phyloP scores from a whole-genome alignment of 1,284 basidiomycete genomes.

The Pseudozyma thailandica region DNA sequence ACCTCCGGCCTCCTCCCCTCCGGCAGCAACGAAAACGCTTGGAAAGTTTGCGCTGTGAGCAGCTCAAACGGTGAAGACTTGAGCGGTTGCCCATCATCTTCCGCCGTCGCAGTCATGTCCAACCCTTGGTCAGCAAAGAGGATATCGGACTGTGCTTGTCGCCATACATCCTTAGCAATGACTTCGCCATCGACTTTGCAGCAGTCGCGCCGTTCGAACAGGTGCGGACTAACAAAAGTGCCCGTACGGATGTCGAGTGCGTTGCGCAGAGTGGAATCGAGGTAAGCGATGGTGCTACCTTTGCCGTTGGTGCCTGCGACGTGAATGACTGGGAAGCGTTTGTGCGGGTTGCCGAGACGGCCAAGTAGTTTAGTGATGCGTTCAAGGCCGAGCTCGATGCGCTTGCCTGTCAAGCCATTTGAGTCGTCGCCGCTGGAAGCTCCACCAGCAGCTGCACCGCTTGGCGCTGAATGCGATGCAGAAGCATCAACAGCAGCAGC shows the following conservation, averaged over 20 bases:
- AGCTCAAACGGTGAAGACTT: conserved; percentile 60
- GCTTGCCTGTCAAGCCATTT: conserved; percentile 17
- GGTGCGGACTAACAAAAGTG: conserved; percentile 92
- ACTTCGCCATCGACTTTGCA: conserved; percentile 77
- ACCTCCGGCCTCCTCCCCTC: conserved; percentile 75
- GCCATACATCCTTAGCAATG: conserved; percentile 73
- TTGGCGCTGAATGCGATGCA: not conserved
- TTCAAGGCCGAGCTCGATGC: conserved; percentile 81
- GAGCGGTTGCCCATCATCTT: conserved; percentile 43
- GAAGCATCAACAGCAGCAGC: not conserved
- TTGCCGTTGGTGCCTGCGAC: conserved; percentile 98
- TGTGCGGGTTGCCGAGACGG: conserved; percentile 73
- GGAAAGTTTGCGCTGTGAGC: conserved; percentile 71
- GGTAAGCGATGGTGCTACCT: conserved; percentile 85
- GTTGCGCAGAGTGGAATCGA: conserved; percentile 79
- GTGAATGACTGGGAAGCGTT: conserved; percentile 85
- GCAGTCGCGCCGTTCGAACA: conserved; percentile 81
- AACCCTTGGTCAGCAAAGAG: conserved; percentile 73
- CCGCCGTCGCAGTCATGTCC: conserved; percentile 73
- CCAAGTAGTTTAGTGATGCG: conserved; percentile 76
- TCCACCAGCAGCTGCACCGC: not conserved
- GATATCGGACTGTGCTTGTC: conserved; percentile 72
- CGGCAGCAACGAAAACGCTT: conserved; percentile 54
- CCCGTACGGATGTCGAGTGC: conserved; percentile 74
- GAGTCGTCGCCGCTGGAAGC: conserved; percentile 12